Base-by-base conservation (phyloP, 2,329 filamentous ascomycete genomes). In the Cryphonectria parasitica region DNA sequence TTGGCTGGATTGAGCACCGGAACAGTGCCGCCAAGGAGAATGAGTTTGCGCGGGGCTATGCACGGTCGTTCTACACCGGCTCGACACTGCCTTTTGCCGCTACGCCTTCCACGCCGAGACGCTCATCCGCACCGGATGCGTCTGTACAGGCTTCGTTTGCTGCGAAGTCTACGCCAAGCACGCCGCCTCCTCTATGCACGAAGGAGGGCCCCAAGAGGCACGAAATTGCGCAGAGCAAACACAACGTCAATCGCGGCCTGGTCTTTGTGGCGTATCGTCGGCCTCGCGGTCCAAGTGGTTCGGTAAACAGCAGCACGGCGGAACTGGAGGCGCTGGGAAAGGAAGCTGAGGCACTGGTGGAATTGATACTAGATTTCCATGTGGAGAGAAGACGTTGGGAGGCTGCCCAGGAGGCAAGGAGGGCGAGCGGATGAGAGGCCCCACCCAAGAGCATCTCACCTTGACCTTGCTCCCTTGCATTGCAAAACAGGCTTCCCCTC, bases 181-280 rank as follows among this genome's bases (percentile, higher is more conserved):
- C 60, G 17, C 19, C 36, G 2, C n/a, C 52, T 11, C 13, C 36
- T 4, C n/a, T 34, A 28, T 13, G 11, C 54, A 34, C 49, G 15
- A 41, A 22, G 3, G 54, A 63, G 8, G 62, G 36, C 25, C 34
- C 31, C 5, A 58, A 43, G 11, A 64, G 54, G 4, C n/a, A 28
- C 15, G 22, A 39, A 31, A 22, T 22, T 17, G 64, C 15, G 22
- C 22, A 17, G 58, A 28, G 56, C 63, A 41, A 6, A 17, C 41
- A n/a, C 41, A 69, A 71, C 28, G 80, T 81, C 66, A 83, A 87
- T 73, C 82, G 85, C 43, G 87, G 86, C 62, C 85, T 89, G 70
- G 83, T 88, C 6, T 89, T 89, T 68, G 86, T 86, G 0, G 87
- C 85, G 0, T 88, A 88, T 73, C 82, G 86, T 31, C 84, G 84